Evolutionary conservation across 2,329 filamentous ascomycete species (phyloP), one percentile per base, ranked within the genome.

Genomic region (Fusarium subtropicale): DNA sequence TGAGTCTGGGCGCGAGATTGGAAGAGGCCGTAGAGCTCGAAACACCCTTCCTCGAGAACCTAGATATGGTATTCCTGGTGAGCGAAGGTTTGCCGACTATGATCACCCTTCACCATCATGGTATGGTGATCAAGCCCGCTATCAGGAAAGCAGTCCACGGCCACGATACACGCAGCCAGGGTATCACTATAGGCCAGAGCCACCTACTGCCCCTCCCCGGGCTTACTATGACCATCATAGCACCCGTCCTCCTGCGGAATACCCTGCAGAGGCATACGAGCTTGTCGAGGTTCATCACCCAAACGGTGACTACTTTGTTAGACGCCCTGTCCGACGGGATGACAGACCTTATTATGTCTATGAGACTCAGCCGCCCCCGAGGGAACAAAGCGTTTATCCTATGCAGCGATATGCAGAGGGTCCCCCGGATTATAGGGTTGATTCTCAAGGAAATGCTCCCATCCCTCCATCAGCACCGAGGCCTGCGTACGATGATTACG

Each of bases 241-340:
- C 33, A 31, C 34, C 18, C 62, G 18, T 18, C 64, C 56, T n/a
- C 58, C 59, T 7, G 33, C 45, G 20, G 54, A 53, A 11, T 65
- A 51, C 28, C 51, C 64, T 16, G 59, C 72, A 8, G 80, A 81
- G 47, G 68, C 79, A 7, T 82, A 81, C 61, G 84, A 87, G 69
- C 76, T 85, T 13, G 78, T 87, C 34, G 80, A 82, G 39, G 80
- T 84, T 10, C 77, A 79, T 15, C 81, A 83, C 68, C 76, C 80
- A 3, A 75, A 80, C 22, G 83, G 84, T 13, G 79, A 83, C 50
- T 86, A 85, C 63, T 81, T 82, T 62, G 79, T 85, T 55, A 79
- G 80, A 39, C 79, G 82, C 30, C 82, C 83, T 7, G 67, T 82
- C 26, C 73, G 74, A 41, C 74, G 76, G 31, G 77, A 78, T 28